Evolutionary conservation across 1,284 basidiomycete genomes (phyloP).

Genomic region (Cutaneotrichosporon cavernicola): DNA sequence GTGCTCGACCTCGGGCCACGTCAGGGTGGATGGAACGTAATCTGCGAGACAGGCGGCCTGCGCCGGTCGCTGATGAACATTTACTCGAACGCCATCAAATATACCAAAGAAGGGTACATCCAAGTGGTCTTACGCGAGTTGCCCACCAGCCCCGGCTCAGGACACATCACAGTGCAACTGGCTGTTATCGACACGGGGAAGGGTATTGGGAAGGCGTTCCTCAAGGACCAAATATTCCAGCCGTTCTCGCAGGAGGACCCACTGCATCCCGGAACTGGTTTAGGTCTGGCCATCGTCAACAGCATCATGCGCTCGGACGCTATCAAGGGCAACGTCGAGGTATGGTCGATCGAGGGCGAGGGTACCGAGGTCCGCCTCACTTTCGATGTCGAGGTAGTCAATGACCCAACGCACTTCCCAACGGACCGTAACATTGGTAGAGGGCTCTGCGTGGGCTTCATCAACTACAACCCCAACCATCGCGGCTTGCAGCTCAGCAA

Average conservation of each 20-base stretch:
- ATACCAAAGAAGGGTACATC: slow-evolving; percentile 85
- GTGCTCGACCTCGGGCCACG: slow-evolving; percentile 68
- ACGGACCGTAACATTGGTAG: slow-evolving; percentile 34
- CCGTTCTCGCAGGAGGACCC: slow-evolving; percentile 80
- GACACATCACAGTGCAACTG: slow-evolving; percentile 75
- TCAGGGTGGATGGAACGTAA: slow-evolving; percentile 77
- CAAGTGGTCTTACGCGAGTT: slow-evolving; percentile 80
- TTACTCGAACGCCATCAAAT: slow-evolving; percentile 92
- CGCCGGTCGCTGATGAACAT: slow-evolving; percentile 92
- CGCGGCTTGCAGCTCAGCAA: slow-evolving; percentile 68
- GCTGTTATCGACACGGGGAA: slow-evolving; percentile 88
- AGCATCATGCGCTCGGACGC: slow-evolving; percentile 77
- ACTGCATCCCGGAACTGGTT: slow-evolving; percentile 81
- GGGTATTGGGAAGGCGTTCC: slow-evolving; percentile 82
- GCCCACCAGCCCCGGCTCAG: slow-evolving; percentile 58
- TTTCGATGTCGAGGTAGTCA: slow-evolving; percentile 68
- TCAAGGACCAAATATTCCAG: slow-evolving; percentile 93
- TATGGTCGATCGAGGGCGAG: slow-evolving; percentile 65
- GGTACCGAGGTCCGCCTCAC: slow-evolving; percentile 92
- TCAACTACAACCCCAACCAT: slow-evolving; percentile 69
- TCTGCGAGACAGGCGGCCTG: slow-evolving; percentile 89
- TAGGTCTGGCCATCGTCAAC: slow-evolving; percentile 96
- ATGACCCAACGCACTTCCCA: background rate
- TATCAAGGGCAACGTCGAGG: slow-evolving; percentile 71
- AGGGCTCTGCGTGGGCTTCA: slow-evolving; percentile 64